Conservation (phyloP, 768 basidiomycete genomes). For the Leccinellum luteum region DNA sequence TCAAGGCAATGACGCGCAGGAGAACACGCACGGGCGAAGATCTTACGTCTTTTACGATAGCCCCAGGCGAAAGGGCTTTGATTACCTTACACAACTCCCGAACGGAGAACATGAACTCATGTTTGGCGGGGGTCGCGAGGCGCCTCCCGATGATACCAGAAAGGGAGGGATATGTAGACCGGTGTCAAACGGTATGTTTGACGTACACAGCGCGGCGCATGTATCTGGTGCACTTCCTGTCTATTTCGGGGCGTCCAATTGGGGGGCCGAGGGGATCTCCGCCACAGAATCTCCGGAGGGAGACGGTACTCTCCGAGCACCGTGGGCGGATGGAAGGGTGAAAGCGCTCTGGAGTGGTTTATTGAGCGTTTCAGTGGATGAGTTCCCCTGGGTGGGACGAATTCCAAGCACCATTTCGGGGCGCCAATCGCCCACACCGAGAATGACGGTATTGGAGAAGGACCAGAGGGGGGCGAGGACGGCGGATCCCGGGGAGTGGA, state of each 20-base stretch:
- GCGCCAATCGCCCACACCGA: slow-evolving; percentile 27
- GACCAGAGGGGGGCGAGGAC: slow-evolving; percentile 2
- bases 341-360: slow-evolving; percentile 65
- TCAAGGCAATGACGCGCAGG: not conserved
- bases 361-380: slow-evolving; percentile 58
- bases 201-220: slow-evolving; percentile 38
- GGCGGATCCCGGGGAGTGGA: slow-evolving; percentile 59
- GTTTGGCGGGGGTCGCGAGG: slow-evolving; percentile 61
- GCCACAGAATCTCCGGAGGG: slow-evolving; percentile 9
- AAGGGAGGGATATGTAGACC: slow-evolving; percentile 20
- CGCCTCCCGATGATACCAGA: slow-evolving; percentile 6
- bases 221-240: slow-evolving; percentile 49
- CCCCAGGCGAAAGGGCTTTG: slow-evolving; percentile 40
- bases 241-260: slow-evolving; percentile 48
- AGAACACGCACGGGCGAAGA: slow-evolving; percentile 38
- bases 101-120: slow-evolving; percentile 49
- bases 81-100: slow-evolving; percentile 68
- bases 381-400: slow-evolving; percentile 68
- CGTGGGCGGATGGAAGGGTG: slow-evolving; percentile 45
- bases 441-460: slow-evolving; percentile 1
- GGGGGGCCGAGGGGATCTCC: slow-evolving; percentile 39
- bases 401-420: slow-evolving; percentile 50
- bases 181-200: slow-evolving; percentile 29
- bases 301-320: slow-evolving; percentile 8
- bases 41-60: slow-evolving; percentile 60